phyloP scores from a whole-genome alignment of 257 asterid species.

The Nicotiana paniculata region DNA sequence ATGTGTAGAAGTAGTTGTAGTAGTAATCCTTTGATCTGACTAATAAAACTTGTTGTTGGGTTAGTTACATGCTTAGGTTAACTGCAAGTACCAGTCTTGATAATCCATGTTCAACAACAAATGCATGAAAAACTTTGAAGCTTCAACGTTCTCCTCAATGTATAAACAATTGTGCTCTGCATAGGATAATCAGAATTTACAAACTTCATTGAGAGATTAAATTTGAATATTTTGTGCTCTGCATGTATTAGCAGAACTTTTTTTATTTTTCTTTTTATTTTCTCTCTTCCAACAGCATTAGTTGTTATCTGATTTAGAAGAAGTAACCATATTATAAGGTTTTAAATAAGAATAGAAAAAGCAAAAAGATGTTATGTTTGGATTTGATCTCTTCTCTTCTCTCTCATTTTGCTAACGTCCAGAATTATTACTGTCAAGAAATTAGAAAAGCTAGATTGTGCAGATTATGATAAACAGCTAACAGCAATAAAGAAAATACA shows the following conservation, averaged over 20 bases:
- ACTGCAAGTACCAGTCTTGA: neutral
- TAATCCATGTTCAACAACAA: too few relatives aligned
- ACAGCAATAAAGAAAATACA: neutral
- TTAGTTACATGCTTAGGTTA: neutral
- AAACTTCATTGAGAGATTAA: neutral
- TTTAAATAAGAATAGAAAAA: neutral
- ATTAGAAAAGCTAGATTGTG: neutral
- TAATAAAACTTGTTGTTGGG: neutral
- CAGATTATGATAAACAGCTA: neutral
- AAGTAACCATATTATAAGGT: neutral
- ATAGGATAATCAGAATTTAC: neutral
- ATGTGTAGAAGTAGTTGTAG: neutral
- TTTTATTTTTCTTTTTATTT: too few relatives aligned
- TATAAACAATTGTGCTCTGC: neutral
- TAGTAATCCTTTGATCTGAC: neutral
- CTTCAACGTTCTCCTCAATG: too few relatives aligned
- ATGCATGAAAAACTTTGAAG: too few relatives aligned
- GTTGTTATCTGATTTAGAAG: neutral
- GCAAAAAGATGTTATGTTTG: too few relatives aligned
- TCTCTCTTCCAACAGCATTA: neutral
- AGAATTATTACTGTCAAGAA: too few relatives aligned
- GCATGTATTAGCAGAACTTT: neutral
- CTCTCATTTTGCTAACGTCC: too few relatives aligned
- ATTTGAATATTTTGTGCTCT: neutral
- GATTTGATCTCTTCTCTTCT: too few relatives aligned